Base-by-base conservation (phyloP, 805 yeast genomes). In the Hermanozyma aechmeae region DNA sequence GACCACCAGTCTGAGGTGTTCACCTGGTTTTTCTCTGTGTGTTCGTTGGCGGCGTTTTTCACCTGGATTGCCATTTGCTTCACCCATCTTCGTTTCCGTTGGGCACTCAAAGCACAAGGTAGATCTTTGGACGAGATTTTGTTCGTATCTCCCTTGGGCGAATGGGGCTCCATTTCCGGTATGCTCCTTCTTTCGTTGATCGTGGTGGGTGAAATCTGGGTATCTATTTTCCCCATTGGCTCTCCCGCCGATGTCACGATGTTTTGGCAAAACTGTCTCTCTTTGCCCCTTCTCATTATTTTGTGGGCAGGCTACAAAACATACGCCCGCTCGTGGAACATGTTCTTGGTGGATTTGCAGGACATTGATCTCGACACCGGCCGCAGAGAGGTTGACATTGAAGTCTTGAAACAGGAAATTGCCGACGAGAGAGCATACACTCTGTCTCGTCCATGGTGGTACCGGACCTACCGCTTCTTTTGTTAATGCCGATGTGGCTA, bases 161-260 rank as follows among this genome's bases (percentile, higher is more conserved):
- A 59, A 6, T 55, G 52, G 50, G 79, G 79, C 9, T 73, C 79
- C 1, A 61, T 54, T 42, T 65, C 62, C 45, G 78, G 74, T 5
- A 48, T 69, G 10, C 28, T 58, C 9, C 51, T 77, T 38, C 69
- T 74, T 47, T 30, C 57, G 8, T 56, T 75, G 33, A 65, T 76
- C 18, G 43, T 76, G 16, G 51, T 68, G 29, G 79, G 76, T 3
- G 81, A 76, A 46, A 73, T 76, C 50, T 76, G 80, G 77, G 68
- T 76, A 27, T 78, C 81, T 6, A 50, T 76, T 29, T 74, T 62
- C 46, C 81, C 84, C 27, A 51, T 77, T 29, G 74, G 68, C n/a
- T 42, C 25, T 5, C 5, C 5, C 9, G 22, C 22, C 22, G 22
- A 20, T 13, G 22, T 20, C 13, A 20, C 22, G 4, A 20, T 13